phyloP scores from a whole-genome alignment of 202 grass and related monocot species.

The Carex sylvatica region DNA sequence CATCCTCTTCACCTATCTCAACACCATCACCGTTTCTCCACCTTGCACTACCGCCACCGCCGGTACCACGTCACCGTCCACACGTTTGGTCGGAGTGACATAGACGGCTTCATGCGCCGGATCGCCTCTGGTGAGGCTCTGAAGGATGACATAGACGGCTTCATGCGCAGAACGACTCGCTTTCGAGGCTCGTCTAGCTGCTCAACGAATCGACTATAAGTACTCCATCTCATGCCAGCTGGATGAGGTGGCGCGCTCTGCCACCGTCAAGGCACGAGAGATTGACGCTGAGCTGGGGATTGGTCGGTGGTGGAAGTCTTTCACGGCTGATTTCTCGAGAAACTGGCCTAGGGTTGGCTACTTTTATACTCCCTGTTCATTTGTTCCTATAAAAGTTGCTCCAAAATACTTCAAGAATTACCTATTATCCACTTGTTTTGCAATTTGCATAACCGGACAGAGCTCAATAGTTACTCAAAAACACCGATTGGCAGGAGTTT shows the following conservation, averaged over 20 bases:
- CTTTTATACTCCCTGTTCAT: background rate
- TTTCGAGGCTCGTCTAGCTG: constrained; percentile 65
- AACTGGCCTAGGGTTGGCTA: constrained; percentile 83
- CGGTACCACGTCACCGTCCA: constrained; percentile 28
- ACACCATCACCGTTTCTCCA: constrained; percentile 7
- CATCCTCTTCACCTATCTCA: constrained; percentile 16
- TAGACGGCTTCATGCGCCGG: constrained; percentile 60
- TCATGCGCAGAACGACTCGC: constrained; percentile 63
- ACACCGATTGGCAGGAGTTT: constrained; percentile 77
- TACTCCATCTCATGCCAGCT: constrained; percentile 53
- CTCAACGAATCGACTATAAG: constrained; percentile 51
- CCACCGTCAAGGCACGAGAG: constrained; percentile 45
- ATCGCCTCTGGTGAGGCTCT: constrained; percentile 40
- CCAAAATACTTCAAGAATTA: background rate
- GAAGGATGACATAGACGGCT: constrained; percentile 53
- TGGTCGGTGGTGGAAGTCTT: constrained; percentile 66
- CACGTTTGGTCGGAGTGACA: constrained; percentile 62
- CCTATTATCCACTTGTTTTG: constrained; percentile 23
- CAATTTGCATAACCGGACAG: constrained; percentile 61
- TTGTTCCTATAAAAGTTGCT: background rate
- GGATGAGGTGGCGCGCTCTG: constrained; percentile 51
- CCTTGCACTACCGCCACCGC: background rate
- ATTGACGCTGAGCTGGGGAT: constrained; percentile 79
- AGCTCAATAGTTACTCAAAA: constrained; percentile 51
- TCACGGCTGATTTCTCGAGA: constrained; percentile 82